Conservation (phyloP, 78 protist genomes). For the Tieghemostelium lacteum region DNA sequence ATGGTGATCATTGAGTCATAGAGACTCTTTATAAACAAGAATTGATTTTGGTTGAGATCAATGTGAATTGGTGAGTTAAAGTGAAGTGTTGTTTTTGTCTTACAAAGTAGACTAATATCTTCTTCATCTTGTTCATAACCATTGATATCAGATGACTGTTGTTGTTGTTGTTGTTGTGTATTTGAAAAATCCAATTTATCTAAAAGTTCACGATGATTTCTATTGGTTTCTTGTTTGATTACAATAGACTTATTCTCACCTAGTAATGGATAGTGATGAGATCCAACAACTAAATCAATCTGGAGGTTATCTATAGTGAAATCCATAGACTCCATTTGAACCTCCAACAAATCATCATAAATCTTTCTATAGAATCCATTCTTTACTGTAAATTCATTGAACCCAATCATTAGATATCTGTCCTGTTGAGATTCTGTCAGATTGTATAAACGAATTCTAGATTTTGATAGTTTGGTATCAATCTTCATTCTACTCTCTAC, state of each 20-base stretch:
- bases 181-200: background rate
- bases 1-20: conserved; percentile 8
- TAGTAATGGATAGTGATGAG: background rate
- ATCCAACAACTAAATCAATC: background rate
- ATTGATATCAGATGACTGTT: background rate
- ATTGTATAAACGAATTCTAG: background rate
- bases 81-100: background rate
- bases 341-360: background rate
- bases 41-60: conserved; percentile 18
- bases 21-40: background rate
- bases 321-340: background rate
- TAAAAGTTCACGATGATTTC: background rate
- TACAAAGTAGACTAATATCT: background rate
- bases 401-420: background rate
- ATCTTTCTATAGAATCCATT: background rate
- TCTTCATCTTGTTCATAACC: background rate
- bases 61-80: conserved; percentile 10
- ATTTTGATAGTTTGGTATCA: conserved; percentile 1
- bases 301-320: too few species aligned
- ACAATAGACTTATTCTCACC: background rate
- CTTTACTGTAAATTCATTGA: background rate
- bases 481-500: background rate
- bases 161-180: background rate
- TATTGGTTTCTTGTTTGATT: background rate
- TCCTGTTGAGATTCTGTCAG: background rate